Evolutionary conservation across 805 yeast genomes (phyloP).

Genomic region (Yamadazyma endophytica): DNA sequence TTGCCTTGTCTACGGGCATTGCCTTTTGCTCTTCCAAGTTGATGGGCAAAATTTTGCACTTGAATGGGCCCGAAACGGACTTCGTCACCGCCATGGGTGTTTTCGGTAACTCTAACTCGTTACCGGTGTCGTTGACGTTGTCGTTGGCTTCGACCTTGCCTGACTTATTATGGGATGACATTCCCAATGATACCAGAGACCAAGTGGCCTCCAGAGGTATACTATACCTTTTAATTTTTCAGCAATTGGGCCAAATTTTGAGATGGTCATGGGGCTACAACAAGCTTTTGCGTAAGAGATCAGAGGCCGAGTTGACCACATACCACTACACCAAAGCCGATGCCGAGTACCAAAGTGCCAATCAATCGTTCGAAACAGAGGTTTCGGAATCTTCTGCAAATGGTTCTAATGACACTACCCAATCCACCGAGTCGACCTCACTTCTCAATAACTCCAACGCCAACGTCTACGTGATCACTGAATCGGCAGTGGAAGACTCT

Average conservation of each 20-base stretch:
- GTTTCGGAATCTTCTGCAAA: too few relatives aligned
- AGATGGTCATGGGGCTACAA: constrained; percentile 90
- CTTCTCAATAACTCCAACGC: constrained; percentile 1
- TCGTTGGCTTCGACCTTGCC: constrained; percentile 76
- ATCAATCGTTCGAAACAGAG: too few relatives aligned
- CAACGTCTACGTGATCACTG: constrained; percentile 4
- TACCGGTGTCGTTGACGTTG: constrained; percentile 87
- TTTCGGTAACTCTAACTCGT: constrained; percentile 91
- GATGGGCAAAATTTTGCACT: constrained; percentile 47
- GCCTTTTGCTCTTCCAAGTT: constrained; percentile 61
- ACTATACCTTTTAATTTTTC: constrained; percentile 67
- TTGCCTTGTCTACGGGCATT: constrained; percentile 74
- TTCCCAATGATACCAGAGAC: constrained; percentile 61
- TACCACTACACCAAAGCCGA: constrained; percentile 8
- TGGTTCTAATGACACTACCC: neutral
- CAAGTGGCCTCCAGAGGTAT: constrained; percentile 77
- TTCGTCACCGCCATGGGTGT: constrained; percentile 97
- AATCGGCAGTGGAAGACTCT: constrained; percentile 2
- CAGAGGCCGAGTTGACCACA: constrained; percentile 28
- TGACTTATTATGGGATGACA: constrained; percentile 69
- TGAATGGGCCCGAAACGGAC: constrained; percentile 76
- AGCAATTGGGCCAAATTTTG: constrained; percentile 76
- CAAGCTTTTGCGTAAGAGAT: constrained; percentile 54
- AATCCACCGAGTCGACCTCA: constrained; percentile 2
- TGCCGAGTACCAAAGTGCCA: constrained; percentile 4